Evolutionary conservation across 331 rosid species (phyloP).

Genomic region (Quercus phellos): DNA sequence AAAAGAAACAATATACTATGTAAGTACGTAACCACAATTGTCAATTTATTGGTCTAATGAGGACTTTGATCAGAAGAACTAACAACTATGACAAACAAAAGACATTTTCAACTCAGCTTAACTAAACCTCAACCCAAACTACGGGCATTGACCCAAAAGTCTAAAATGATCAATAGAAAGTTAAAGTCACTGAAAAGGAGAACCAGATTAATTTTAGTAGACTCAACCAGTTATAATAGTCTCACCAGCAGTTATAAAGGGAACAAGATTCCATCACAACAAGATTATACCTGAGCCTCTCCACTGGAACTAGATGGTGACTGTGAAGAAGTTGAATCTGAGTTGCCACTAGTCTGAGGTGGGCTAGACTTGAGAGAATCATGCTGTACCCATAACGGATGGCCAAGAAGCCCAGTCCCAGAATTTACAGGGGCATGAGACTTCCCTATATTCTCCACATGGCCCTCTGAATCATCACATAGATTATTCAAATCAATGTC

Average conservation of each 20-base stretch:
- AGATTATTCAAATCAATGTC: slow-evolving; percentile 61
- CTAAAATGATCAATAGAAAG: not conserved
- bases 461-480: slow-evolving; percentile 46
- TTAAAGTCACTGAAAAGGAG: not conserved
- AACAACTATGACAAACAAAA: not conserved
- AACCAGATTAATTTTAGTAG: not conserved
- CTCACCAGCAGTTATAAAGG: not conserved
- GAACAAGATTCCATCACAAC: not conserved
- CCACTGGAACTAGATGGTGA: slow-evolving; percentile 85
- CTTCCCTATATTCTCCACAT: slow-evolving; percentile 38
- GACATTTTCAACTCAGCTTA: not conserved
- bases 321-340: slow-evolving; percentile 74
- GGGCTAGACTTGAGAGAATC: slow-evolving; percentile 68
- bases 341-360: slow-evolving; percentile 76
- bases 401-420: slow-evolving; percentile 40
- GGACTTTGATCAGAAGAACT: not conserved
- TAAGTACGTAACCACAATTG: not conserved
- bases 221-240: not conserved
- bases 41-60: not conserved
- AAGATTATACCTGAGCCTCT: slow-evolving; percentile 68
- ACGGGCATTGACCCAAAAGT: not conserved
- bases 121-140: not conserved
- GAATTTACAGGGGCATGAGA: slow-evolving; percentile 33
- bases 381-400: slow-evolving; percentile 48
- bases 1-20: not conserved